A percentile compares a stretch with the other conserved stretches of the same genome.
Conservation (phyloP, 257 asterid genomes). For the Penstemon eatonii region DNA sequence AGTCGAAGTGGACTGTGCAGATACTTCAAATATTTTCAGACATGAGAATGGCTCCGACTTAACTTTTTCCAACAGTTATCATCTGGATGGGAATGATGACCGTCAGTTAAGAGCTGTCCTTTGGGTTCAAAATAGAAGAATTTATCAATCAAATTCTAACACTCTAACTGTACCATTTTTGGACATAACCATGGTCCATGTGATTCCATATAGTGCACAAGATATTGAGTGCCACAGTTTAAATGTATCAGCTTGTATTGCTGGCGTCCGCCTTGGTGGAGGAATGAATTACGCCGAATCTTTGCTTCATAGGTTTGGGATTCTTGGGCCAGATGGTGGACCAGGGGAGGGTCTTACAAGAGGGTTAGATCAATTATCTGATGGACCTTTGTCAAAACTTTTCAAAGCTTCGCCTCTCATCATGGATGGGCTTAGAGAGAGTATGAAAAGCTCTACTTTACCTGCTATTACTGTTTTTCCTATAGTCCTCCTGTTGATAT, state of each 20-base stretch:
- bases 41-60: conserved; percentile 39
- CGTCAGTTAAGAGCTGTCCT: conserved; percentile 73
- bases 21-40: conserved; percentile 44
- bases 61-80: conserved; percentile 30
- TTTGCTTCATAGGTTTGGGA: conserved; percentile 93
- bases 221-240: conserved; percentile 87
- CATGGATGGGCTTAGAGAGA: conserved; percentile 52
- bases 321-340: conserved; percentile 95
- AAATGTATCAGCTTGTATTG: conserved; percentile 71
- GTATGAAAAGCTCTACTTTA: conserved; percentile 38
- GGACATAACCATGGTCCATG: conserved; percentile 63
- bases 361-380: conserved; percentile 78
- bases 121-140: conserved; percentile 81
- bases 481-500: conserved; percentile 13
- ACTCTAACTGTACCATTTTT: conserved; percentile 57
- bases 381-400: conserved; percentile 86
- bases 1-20: conserved; percentile 79
- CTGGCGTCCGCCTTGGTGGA: conserved; percentile 96
- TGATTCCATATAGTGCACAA: conserved; percentile 78
- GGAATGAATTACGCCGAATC: conserved; percentile 92
- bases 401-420: conserved; percentile 65
- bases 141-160: conserved; percentile 35
- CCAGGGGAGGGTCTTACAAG: conserved; percentile 92
- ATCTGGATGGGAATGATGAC: conserved; percentile 39
- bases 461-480: conserved; percentile 27